phyloP scores from a whole-genome alignment of 1,139 yeast genomes.

The Keqinozyma sinolaborantium region DNA sequence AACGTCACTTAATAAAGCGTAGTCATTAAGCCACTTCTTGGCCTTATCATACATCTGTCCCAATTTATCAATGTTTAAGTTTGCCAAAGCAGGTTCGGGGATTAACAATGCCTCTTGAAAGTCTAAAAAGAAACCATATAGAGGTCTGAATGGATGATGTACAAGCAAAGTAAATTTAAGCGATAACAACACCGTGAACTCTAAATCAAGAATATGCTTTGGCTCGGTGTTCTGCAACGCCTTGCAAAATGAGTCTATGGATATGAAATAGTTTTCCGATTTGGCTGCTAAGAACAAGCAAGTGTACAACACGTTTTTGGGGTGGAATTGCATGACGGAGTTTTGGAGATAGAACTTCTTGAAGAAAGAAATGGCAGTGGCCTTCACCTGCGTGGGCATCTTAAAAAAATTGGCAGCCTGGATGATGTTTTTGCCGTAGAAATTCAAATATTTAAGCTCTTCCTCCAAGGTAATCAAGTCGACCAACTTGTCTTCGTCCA shows the following conservation, averaged over 20 bases:
- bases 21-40: slow-evolving; percentile 57
- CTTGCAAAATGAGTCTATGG: slow-evolving; percentile 76
- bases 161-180: slow-evolving; percentile 76
- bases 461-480: slow-evolving; percentile 61
- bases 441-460: slow-evolving; percentile 62
- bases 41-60: slow-evolving; percentile 67
- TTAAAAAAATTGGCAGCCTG: slow-evolving; percentile 46
- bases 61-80: slow-evolving; percentile 38
- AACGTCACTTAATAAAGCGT: slow-evolving; percentile 68
- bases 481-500: slow-evolving; percentile 27
- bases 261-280: slow-evolving; percentile 84
- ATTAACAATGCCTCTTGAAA: slow-evolving; percentile 60
- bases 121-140: slow-evolving; percentile 91
- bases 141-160: slow-evolving; percentile 83
- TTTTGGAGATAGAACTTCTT: slow-evolving; percentile 75
- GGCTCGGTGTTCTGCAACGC: slow-evolving; percentile 64
- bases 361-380: slow-evolving; percentile 84
- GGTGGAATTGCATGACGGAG: slow-evolving; percentile 84
- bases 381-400: slow-evolving; percentile 52
- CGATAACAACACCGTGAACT: slow-evolving; percentile 71
- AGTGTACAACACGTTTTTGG: slow-evolving; percentile 77
- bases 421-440: slow-evolving; percentile 68
- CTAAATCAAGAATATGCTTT: slow-evolving; percentile 70
- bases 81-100: slow-evolving; percentile 28
- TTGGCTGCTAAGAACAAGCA: slow-evolving; percentile 90